phyloP scores from a whole-genome alignment of 1,139 yeast genomes.

The Meyerozyma carpophila region DNA sequence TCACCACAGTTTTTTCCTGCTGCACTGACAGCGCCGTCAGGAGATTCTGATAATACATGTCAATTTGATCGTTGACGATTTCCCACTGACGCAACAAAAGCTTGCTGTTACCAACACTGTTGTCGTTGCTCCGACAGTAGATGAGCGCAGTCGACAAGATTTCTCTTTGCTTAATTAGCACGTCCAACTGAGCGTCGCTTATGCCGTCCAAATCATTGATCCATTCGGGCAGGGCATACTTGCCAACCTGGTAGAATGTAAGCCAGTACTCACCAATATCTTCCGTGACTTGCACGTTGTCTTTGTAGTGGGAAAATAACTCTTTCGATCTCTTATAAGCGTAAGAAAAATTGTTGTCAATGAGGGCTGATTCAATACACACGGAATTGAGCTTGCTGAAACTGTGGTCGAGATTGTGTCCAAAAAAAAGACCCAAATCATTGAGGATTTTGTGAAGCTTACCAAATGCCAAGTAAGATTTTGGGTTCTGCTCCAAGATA shows the following conservation, averaged over 20 bases:
- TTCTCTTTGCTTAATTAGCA: conserved; percentile 39
- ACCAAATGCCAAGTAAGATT: conserved; percentile 45
- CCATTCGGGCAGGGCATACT: conserved; percentile 48
- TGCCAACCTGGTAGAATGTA: conserved; percentile 59
- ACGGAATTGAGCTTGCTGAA: conserved; percentile 39
- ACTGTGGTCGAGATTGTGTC: neutral
- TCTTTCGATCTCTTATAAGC: conserved; percentile 38
- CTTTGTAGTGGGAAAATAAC: conserved; percentile 19
- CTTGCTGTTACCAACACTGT: conserved; percentile 22
- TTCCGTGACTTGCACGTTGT: conserved; percentile 3
- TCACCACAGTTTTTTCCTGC: conserved; percentile 14
- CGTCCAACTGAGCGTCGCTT: conserved; percentile 14
- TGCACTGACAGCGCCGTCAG: conserved; percentile 3
- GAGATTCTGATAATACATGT: conserved; percentile 9
- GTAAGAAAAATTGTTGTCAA: conserved; percentile 47
- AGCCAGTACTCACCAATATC: conserved; percentile 42
- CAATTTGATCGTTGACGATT: conserved; percentile 23
- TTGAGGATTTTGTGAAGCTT: conserved; percentile 37
- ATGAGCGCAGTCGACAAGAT: conserved; percentile 43
- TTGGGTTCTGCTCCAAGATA: conserved; percentile 52
- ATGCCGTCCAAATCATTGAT: conserved; percentile 18
- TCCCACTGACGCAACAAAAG: conserved; percentile 35
- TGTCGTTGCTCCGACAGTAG: conserved; percentile 13
- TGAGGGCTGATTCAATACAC: conserved; percentile 55
- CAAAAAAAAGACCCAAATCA: conserved; percentile 32